Percentiles rank a stretch among this genome's conserved stretches.
These are phyloP conservation scores for Wickerhamiella infanticola DNA, from an alignment of 1,139 yeast species.

Conservation along the genomic window DNA sequence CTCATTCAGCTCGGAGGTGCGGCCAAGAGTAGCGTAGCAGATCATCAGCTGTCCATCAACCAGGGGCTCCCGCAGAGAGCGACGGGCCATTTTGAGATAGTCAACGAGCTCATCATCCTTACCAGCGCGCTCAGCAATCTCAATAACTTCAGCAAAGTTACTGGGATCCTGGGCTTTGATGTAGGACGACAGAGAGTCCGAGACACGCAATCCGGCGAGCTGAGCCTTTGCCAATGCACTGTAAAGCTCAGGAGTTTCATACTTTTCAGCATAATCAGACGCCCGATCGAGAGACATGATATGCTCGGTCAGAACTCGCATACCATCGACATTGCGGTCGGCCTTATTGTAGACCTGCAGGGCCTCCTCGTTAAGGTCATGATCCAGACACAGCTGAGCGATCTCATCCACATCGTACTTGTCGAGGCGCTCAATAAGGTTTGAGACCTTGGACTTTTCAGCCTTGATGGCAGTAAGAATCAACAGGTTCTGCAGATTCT, in stretches of 20 bases:
- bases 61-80: slow-evolving; percentile 74
- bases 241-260: slow-evolving; percentile 81
- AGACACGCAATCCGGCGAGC: slow-evolving; percentile 79
- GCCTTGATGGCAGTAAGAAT: slow-evolving; percentile 92
- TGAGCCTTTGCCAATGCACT: slow-evolving; percentile 93
- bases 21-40: slow-evolving; percentile 69
- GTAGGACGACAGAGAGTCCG: slow-evolving; percentile 73
- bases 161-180: slow-evolving; percentile 85
- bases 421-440: slow-evolving; percentile 78
- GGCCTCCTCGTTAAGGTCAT: slow-evolving; percentile 84
- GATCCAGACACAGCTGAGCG: slow-evolving; percentile 82
- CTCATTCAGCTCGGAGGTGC: slow-evolving; percentile 66
- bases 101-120: slow-evolving; percentile 86
- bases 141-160: slow-evolving; percentile 83
- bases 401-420: slow-evolving; percentile 88
- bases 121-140: slow-evolving; percentile 89
- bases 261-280: slow-evolving; percentile 80
- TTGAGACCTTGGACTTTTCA: slow-evolving; percentile 69
- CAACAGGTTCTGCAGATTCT: slow-evolving; percentile 83
- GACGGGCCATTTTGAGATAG: slow-evolving; percentile 88
- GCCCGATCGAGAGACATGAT: slow-evolving; percentile 91
- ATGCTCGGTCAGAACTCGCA: slow-evolving; percentile 84
- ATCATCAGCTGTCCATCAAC: slow-evolving; percentile 86
- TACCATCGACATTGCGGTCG: slow-evolving; percentile 62
- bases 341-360: slow-evolving; percentile 82